phyloP scores from a whole-genome alignment of 306 rosid genomes.

The Cucumis hystrix region DNA sequence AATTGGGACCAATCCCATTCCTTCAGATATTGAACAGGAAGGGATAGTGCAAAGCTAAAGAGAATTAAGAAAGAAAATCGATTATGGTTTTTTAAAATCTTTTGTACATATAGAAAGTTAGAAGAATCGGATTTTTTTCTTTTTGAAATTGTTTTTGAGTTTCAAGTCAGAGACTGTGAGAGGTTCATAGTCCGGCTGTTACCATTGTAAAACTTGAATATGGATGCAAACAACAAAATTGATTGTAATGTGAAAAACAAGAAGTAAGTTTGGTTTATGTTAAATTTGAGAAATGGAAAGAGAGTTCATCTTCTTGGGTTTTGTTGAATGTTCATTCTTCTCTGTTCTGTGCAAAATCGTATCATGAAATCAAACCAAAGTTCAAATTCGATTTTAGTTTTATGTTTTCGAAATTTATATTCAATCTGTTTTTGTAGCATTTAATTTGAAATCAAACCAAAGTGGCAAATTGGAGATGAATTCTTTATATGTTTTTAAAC shows the following conservation, averaged over 20 bases:
- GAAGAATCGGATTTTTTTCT: neutral
- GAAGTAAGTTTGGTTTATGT: neutral
- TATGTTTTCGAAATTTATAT: no score
- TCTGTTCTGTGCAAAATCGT: neutral
- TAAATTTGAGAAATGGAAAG: neutral
- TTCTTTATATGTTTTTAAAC: no score
- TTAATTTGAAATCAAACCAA: no score
- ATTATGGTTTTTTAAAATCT: neutral
- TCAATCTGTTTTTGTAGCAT: no score
- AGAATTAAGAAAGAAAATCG: neutral
- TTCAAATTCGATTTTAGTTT: neutral
- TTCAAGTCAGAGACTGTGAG: neutral
- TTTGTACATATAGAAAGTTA: neutral
- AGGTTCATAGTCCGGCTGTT: neutral
- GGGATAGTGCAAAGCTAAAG: neutral
- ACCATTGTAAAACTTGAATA: neutral
- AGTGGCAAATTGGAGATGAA: no score
- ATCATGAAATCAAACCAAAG: neutral
- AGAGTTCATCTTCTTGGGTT: neutral
- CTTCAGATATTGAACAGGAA: slow-evolving; percentile 34
- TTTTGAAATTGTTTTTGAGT: neutral
- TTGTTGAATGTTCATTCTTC: neutral
- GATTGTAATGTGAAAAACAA: neutral
- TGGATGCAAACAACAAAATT: neutral
- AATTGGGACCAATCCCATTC: slow-evolving; percentile 35